A percentile compares a stretch with the other conserved stretches of the same genome.
Evolutionary conservation across 2,329 filamentous ascomycete genomes (phyloP).

Genomic region (Fusarium praegraminearum): DNA sequence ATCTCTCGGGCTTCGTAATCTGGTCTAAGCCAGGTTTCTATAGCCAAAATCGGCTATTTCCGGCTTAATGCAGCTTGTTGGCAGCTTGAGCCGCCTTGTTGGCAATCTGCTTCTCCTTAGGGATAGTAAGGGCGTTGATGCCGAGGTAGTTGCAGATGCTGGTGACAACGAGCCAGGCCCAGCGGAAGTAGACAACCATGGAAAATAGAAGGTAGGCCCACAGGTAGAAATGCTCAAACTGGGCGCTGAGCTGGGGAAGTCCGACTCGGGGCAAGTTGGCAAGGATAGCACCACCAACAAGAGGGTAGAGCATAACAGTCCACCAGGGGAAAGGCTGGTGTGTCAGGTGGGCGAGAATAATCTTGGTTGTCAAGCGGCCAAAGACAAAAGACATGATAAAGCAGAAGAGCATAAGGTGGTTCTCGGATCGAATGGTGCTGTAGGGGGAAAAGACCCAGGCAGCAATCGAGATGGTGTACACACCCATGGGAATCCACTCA

Average conservation of each 20-base stretch:
- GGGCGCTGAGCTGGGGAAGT: conserved; percentile 72
- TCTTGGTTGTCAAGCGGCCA: conserved; percentile 98
- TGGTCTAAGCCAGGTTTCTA: not conserved
- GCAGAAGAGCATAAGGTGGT: conserved; percentile 92
- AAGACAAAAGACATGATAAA: conserved; percentile 97
- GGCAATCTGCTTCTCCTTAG: conserved; percentile 68
- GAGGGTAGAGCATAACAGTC: conserved; percentile 89
- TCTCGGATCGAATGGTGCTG: conserved; percentile 82
- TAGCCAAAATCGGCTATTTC: not conserved
- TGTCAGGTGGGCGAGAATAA: conserved; percentile 95
- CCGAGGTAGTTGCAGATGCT: conserved; percentile 92
- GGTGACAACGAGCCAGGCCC: conserved; percentile 91
- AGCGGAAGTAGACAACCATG: conserved; percentile 87
- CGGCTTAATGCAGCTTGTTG: conserved; percentile 52
- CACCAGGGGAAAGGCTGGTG: conserved; percentile 96
- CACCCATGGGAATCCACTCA: conserved; percentile 91
- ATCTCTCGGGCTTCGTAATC: conserved; percentile 7
- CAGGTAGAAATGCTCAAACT: conserved; percentile 82
- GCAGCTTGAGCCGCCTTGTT: conserved; percentile 60
- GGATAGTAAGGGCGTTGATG: conserved; percentile 95
- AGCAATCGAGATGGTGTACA: conserved; percentile 80
- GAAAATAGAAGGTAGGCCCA: conserved; percentile 87
- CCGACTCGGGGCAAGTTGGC: conserved; percentile 85
- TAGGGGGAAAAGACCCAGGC: conserved; percentile 93
- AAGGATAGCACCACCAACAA: conserved; percentile 85